Conservation (phyloP, 2,329 filamentous ascomycete species). For the Aspergillus fischeri region DNA sequence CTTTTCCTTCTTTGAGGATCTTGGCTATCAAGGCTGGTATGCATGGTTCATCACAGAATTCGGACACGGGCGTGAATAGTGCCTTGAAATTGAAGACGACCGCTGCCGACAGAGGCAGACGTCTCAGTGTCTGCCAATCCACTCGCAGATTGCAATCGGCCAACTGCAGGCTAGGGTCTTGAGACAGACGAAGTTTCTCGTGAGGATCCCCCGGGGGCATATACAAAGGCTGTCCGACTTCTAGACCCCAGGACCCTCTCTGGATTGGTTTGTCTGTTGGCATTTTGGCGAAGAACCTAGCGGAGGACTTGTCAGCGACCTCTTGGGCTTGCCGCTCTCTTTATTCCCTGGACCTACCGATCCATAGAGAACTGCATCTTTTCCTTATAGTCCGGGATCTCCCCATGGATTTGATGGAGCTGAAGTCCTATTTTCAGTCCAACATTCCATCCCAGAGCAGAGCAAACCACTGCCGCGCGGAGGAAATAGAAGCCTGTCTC, state of each 20-base stretch:
- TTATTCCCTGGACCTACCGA: constrained; percentile 47
- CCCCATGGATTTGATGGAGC: constrained; percentile 66
- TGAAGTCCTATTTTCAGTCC: constrained; percentile 67
- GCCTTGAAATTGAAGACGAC: constrained; percentile 88
- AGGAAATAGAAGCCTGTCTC: constrained; percentile 69
- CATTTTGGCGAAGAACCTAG: constrained; percentile 76
- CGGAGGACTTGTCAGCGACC: neutral
- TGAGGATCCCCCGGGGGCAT: constrained; percentile 67
- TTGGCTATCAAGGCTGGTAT: constrained; percentile 66
- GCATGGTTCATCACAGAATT: constrained; percentile 68
- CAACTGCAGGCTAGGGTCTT: constrained; percentile 54
- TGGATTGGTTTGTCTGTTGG: constrained; percentile 72
- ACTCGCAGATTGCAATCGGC: constrained; percentile 67
- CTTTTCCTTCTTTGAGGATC: constrained; percentile 67
- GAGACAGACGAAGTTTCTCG: constrained; percentile 55
- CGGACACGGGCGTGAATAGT: constrained; percentile 68
- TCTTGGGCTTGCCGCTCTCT: neutral
- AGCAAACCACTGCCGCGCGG: constrained; percentile 73
- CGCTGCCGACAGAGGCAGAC: constrained; percentile 69
- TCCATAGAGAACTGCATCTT: constrained; percentile 90
- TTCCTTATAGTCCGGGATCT: constrained; percentile 77
- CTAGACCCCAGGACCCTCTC: constrained; percentile 78
- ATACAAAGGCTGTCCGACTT: constrained; percentile 70
- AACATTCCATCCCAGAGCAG: constrained; percentile 75
- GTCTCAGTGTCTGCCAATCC: constrained; percentile 82